Base-by-base conservation (phyloP, 306 rosid species). In the Dalbergia cultrata region DNA sequence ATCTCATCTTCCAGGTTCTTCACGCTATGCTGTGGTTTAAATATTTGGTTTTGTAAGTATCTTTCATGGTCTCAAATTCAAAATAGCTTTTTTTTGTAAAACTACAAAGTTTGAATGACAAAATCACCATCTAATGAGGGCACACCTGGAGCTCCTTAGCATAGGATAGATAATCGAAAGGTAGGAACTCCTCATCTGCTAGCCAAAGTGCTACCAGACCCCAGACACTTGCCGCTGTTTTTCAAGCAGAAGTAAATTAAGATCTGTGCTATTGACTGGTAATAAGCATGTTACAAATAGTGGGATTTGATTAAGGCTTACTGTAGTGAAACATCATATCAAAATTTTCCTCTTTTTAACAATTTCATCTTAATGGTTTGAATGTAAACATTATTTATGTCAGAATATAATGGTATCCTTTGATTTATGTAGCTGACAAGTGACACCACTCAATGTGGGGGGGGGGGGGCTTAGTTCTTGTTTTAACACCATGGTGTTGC, bases 121-220 rank as follows among this genome's bases (percentile, higher is more conserved):
- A 50, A 70, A 52, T 39, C 60, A 41, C 26, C 50, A 49, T 62
- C n/a, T 44, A 57, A 71, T 43, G 57, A 70, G 34, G n/a, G 44
- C 83, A 58, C 54, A 88, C 95, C 87, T 85, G 80, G 22, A 87
- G 90, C 77, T 91, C 91, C 79, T 84, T 74, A 19, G 89, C 91
- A 75, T 91, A 85, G 5, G 91, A 85, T 62, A 82, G 76, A 87
- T 90, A 91, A 47, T 91, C 82, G 70, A 87, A 89, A 35, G 92
- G 95, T 77, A 91, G 75, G 75, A 91, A 68, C 81, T 89, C 87
- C 67, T 87, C 86, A 57, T 90, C 92, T 71, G 92, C 92, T 77
- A 90, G 84, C 93, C 92, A 84, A 58, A 92, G 91, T 80, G 92
- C 90, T 67, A 89, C 85, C 75, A 89, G 80, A 83, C 97, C 95